Evolutionary conservation across 179 eudicot species (phyloP), one percentile per base, ranked within the genome.

Genomic region (Silene coronaria): DNA sequence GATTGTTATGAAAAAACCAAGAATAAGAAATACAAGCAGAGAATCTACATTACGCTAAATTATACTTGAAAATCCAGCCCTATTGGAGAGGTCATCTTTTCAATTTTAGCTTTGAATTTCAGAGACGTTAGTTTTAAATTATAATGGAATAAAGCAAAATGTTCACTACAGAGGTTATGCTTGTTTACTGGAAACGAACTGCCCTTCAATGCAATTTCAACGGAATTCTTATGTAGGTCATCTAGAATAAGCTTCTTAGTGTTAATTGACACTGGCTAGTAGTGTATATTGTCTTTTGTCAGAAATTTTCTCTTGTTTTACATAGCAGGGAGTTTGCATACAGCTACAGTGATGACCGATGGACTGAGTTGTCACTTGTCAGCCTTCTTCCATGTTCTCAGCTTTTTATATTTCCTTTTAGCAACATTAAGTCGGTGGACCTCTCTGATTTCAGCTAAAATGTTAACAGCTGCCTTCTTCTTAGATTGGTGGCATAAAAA

Each of bases 371-470:
- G 19, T 70, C 58, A 27, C 28, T 11, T 16, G 19, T 70, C 58
- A 66, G 46, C 13, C 70, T 32, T 30, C 51, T 23, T 14, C 60
- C 32, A 45, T 70, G 73, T 70, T 46, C 59, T 46, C 34, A 55
- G n/a, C 59, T 45, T 45, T 45, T 45, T 45, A 19, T 32, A 17
- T 34, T 32, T 36, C 26, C 42, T 67, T n/a, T n/a, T 36, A 67
- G 45, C 22, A 8, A 67, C 6, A 34, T 23, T 10, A 36, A 19
- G 71, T 3, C 51, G 2, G 1, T 23, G 11, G 14, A 45, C 51
- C 51, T 64, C 68, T 64, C 21, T 27, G 42, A 64, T 64, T 64
- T 64, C 38, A 64, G 68, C 68, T 17, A 64, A 24, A 23, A 64
- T 59, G 12, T 59, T 59, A 59, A 21, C 27, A 14, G 68, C 68